Evolutionary conservation across 2,329 filamentous ascomycete species (phyloP).

Genomic region (Neonectria magnoliae): DNA sequence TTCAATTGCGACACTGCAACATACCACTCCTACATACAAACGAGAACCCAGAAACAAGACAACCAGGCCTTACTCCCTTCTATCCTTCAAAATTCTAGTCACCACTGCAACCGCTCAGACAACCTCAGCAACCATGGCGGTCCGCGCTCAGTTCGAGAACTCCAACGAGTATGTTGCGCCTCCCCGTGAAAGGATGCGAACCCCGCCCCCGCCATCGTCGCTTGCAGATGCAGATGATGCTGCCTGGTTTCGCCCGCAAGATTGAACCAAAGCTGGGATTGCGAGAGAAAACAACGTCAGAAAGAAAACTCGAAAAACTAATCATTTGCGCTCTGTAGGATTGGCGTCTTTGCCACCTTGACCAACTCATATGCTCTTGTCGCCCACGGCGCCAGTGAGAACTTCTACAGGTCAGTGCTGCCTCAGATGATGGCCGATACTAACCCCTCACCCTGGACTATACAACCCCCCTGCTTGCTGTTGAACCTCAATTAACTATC

Average conservation of each 20-base stretch:
- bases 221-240: constrained; percentile 1
- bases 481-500: constrained; percentile 14
- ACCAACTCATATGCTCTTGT: constrained; percentile 98
- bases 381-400: constrained; percentile 93
- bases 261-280: not conserved
- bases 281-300: not conserved
- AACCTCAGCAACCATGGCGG: constrained; percentile 63
- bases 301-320: constrained; percentile 14
- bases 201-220: constrained; percentile 36
- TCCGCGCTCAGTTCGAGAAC: constrained; percentile 84
- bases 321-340: constrained; percentile 61
- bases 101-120: constrained; percentile 25
- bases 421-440: not conserved
- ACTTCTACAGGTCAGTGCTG: constrained; percentile 84
- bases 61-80: not conserved
- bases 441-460: not conserved
- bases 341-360: constrained; percentile 95
- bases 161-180: constrained; percentile 80
- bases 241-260: not conserved
- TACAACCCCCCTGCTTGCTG: not conserved
- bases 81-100: constrained; percentile 32
- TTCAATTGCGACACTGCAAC: constrained; percentile 30
- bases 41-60: not conserved
- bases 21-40: not conserved
- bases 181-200: constrained; percentile 5